Percentiles rank a stretch among this genome's conserved stretches.
These are phyloP conservation scores for Carex littledalei DNA, from an alignment of 176 grass and related monocot genomes.

Conservation along the genomic window DNA sequence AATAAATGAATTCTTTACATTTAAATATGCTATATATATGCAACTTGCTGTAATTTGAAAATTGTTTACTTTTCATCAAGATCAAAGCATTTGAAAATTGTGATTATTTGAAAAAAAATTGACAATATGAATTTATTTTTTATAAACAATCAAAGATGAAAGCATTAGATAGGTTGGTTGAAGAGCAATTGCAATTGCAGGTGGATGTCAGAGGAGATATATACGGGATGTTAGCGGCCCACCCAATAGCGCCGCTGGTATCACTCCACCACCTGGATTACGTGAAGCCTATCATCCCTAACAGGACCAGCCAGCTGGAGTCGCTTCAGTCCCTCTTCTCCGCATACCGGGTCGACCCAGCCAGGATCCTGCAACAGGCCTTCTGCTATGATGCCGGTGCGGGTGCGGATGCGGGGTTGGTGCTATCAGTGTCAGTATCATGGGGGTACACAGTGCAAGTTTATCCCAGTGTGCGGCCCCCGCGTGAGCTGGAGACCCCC, in stretches of 20 bases:
- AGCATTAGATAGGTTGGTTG: background rate
- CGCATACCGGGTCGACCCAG: constrained; percentile 19
- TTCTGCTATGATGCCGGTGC: constrained; percentile 25
- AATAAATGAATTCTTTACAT: too few species aligned
- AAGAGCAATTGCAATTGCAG: background rate
- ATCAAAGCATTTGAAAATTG: too few species aligned
- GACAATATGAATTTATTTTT: too few species aligned
- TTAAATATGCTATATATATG: too few species aligned
- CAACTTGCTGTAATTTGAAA: too few species aligned
- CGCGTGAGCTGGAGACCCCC: constrained; percentile 30
- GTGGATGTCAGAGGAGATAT: constrained; percentile 32
- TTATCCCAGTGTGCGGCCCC: background rate
- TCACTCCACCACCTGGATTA: constrained; percentile 42
- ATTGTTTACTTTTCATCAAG: too few species aligned
- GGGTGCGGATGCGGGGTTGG: too few species aligned
- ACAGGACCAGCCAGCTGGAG: constrained; percentile 1
- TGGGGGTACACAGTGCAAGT: constrained; percentile 35
- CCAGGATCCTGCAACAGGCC: constrained; percentile 28
- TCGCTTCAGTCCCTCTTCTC: constrained; percentile 22
- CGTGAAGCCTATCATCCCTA: constrained; percentile 24
- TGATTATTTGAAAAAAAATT: too few species aligned
- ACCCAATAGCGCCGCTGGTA: constrained; percentile 34
- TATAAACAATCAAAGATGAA: too few species aligned
- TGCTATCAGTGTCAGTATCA: constrained; percentile 24
- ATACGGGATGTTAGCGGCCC: constrained; percentile 31